Evolutionary conservation across 345 rosid genomes (phyloP), one percentile per base, ranked within the genome.

Genomic region (Ailanthus altissimus): DNA sequence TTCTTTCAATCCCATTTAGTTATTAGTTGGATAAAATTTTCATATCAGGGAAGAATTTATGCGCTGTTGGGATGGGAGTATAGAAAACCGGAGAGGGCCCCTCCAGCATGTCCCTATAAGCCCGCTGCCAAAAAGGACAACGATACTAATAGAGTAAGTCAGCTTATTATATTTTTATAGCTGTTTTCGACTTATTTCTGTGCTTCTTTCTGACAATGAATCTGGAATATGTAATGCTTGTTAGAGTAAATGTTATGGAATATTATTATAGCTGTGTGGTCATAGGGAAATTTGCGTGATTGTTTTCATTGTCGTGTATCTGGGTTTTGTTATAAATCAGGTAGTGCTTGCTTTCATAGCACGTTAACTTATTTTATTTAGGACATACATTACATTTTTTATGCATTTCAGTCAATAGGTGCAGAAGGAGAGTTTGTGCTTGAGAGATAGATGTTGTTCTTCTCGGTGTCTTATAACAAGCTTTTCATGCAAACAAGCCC

Each of bases 61-160:
- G 79, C 83, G 6, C 84, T 87, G 76, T 80, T 93, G 18, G 99
- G 99, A 25, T 96, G 99, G 98, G 99, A 96, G 75, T 96, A 92
- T 84, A 87, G 93, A 87, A 96, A 89, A 73, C 98, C 98, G 56
- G 95, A 77, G 73, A 88, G 94, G 82, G 87, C 80, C 76, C 97
- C 97, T 83, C 90, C 97, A 10, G 91, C 92, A 6, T 96, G 98
- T 78, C 97, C 98, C 0, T 90, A 86, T 73, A 96, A 90, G 77
- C 92, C 98, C 16, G 57, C 79, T 6, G 83, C 87, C 2, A 85
- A 62, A 15, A 83, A 61, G 57, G 88, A 80, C 66, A 76, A 68
- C 72, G 66, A 45, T 73, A n/a, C 76, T 40, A 82, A 66, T 73
- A 84, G 80, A 76, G 98, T 94, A 78, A 83, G 92, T 82, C 9